Evolutionary conservation across 148 eudicot species (phyloP).

Genomic region (Chenopodium quinoa): DNA sequence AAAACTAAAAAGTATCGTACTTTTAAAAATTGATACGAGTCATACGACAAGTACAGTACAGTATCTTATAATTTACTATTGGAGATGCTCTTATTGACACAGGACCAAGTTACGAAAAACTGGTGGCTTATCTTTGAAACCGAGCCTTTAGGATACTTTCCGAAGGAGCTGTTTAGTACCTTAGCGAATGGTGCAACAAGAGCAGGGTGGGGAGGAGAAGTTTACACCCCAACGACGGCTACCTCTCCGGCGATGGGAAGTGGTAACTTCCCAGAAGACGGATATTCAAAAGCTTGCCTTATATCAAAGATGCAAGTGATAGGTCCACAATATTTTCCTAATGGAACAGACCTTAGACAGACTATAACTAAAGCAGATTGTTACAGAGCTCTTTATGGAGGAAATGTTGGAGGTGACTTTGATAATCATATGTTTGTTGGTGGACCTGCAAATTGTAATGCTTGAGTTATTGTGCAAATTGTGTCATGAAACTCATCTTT

Average conservation of each 20-base stretch:
- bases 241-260: conserved; percentile 17
- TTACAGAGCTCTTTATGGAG: neutral
- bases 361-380: neutral
- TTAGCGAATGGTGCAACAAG: conserved; percentile 3
- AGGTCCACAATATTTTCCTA: neutral
- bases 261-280: conserved; percentile 21
- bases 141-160: conserved; percentile 24
- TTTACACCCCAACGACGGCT: neutral
- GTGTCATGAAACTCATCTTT: neutral
- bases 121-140: conserved; percentile 17
- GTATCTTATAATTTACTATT: too few relatives aligned
- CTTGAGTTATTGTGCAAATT: neutral
- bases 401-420: neutral
- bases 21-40: neutral
- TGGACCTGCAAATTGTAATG: neutral
- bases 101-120: conserved; percentile 12
- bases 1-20: too few relatives aligned
- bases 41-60: neutral
- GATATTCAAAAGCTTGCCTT: neutral
- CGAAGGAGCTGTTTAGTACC: conserved; percentile 9
- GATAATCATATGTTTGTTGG: conserved; percentile 17
- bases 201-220: conserved; percentile 29
- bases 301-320: neutral
- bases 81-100: neutral
- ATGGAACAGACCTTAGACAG: neutral